Evolutionary conservation across 2,329 filamentous ascomycete genomes (phyloP).

Genomic region (Capronia americana): DNA sequence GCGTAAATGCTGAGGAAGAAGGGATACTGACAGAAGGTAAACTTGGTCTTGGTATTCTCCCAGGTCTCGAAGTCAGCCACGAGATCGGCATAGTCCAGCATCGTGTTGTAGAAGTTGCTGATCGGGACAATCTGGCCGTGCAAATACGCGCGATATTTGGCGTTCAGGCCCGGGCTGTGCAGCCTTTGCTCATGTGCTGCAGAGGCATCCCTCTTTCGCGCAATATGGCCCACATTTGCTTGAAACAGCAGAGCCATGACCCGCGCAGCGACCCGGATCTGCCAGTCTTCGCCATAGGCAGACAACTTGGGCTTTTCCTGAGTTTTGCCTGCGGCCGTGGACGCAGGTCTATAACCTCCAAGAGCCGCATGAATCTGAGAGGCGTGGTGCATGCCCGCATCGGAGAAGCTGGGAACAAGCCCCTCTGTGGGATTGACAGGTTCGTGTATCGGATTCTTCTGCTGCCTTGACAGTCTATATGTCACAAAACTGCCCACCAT

Average conservation of each 20-base stretch:
- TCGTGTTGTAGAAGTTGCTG: conserved; percentile 84
- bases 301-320: conserved; percentile 56
- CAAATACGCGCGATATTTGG: conserved; percentile 52
- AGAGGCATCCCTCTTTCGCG: conserved; percentile 49
- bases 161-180: conserved; percentile 49
- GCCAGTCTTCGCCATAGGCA: conserved; percentile 84
- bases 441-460: conserved; percentile 60
- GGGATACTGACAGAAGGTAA: conserved; percentile 90
- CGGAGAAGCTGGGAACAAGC: conserved; percentile 75
- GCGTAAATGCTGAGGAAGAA: conserved; percentile 91
- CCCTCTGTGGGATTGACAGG: conserved; percentile 68
- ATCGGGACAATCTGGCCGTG: conserved; percentile 75
- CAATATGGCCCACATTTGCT: conserved; percentile 69
- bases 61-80: conserved; percentile 86
- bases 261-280: conserved; percentile 79
- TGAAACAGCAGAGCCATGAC: conserved; percentile 82
- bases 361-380: conserved; percentile 80
- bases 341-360: conserved; percentile 51
- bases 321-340: conserved; percentile 63
- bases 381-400: conserved; percentile 64
- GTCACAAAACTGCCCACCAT: conserved; percentile 79
- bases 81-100: conserved; percentile 85
- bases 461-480: conserved; percentile 75
- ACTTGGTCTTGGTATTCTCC: conserved; percentile 76
- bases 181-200: conserved; percentile 41